phyloP scores from a whole-genome alignment of 2,329 filamentous ascomycete species.

The Neurospora sp. region DNA sequence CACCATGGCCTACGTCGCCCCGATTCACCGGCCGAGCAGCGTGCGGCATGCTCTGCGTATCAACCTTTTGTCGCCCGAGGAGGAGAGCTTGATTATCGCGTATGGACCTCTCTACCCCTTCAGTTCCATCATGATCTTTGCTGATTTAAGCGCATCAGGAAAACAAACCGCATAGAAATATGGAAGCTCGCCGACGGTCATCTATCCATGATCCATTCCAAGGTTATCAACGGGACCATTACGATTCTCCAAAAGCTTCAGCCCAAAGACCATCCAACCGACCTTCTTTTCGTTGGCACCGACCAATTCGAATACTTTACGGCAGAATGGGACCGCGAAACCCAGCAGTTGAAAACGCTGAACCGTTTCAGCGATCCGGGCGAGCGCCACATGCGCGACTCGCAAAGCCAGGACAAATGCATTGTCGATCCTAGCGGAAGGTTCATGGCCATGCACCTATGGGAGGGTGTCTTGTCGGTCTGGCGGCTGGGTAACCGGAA shows the following conservation, averaged over 20 bases:
- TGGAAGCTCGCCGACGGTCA: constrained; percentile 60
- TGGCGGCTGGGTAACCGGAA: constrained; percentile 40
- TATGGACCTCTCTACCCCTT: constrained; percentile 38
- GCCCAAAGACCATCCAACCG: constrained; percentile 61
- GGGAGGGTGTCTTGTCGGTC: constrained; percentile 50
- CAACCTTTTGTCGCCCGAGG: constrained; percentile 60
- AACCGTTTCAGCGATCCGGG: constrained; percentile 42
- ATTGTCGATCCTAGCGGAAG: constrained; percentile 70
- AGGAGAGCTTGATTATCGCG: constrained; percentile 82
- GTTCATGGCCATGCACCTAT: constrained; percentile 47
- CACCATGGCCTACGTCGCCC: constrained; percentile 84
- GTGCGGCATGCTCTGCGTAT: constrained; percentile 80
- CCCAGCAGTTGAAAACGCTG: constrained; percentile 38
- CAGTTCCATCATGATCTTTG: not conserved
- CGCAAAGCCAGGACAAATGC: constrained; percentile 73
- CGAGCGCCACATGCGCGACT: constrained; percentile 59
- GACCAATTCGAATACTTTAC: constrained; percentile 88
- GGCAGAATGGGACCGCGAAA: constrained; percentile 63
- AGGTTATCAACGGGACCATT: constrained; percentile 73
- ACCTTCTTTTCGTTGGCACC: constrained; percentile 88
- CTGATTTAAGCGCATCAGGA: constrained; percentile 36
- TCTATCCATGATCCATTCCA: constrained; percentile 55
- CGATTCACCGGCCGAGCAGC: constrained; percentile 86
- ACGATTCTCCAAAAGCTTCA: constrained; percentile 74
- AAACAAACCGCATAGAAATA: constrained; percentile 77